phyloP scores from a whole-genome alignment of 768 basidiomycete species.

The Wakefieldia striispora region DNA sequence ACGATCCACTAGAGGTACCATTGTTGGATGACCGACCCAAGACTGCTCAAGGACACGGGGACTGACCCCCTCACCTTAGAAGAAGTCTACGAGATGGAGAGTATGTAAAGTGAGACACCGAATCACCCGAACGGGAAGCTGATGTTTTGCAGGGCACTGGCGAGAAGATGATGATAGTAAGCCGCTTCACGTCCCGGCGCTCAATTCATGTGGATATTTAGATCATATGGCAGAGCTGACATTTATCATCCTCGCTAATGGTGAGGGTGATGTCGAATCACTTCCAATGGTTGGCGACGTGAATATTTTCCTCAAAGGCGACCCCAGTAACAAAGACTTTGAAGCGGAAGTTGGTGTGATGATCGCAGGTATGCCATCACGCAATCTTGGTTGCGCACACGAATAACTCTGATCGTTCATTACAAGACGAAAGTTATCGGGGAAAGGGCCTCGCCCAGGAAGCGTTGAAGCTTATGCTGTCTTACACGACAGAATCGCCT shows the following conservation, averaged over 20 bases:
- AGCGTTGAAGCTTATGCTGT: conserved; percentile 63
- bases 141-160: conserved; percentile 65
- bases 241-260: conserved; percentile 74
- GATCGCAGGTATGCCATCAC: conserved; percentile 67
- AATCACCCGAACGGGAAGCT: background rate
- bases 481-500: conserved; percentile 58
- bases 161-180: conserved; percentile 78
- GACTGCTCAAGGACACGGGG: conserved; percentile 73
- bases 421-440: conserved; percentile 61
- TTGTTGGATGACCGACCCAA: conserved; percentile 81
- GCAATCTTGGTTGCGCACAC: background rate
- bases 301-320: conserved; percentile 80
- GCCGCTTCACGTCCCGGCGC: background rate
- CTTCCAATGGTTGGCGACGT: conserved; percentile 88
- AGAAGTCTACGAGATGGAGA: conserved; percentile 88
- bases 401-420: background rate
- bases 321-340: conserved; percentile 40
- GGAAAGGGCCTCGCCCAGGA: conserved; percentile 64
- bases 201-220: background rate
- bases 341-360: conserved; percentile 90
- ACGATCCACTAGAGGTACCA: conserved; percentile 63
- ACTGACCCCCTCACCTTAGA: conserved; percentile 79
- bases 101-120: conserved; percentile 39
- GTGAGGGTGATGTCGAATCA: conserved; percentile 29
- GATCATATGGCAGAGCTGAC: conserved; percentile 61